A percentile compares a stretch with the other conserved stretches of the same genome.
Evolutionary conservation across 331 rosid species (phyloP).

Genomic region (Quercus tomentella): DNA sequence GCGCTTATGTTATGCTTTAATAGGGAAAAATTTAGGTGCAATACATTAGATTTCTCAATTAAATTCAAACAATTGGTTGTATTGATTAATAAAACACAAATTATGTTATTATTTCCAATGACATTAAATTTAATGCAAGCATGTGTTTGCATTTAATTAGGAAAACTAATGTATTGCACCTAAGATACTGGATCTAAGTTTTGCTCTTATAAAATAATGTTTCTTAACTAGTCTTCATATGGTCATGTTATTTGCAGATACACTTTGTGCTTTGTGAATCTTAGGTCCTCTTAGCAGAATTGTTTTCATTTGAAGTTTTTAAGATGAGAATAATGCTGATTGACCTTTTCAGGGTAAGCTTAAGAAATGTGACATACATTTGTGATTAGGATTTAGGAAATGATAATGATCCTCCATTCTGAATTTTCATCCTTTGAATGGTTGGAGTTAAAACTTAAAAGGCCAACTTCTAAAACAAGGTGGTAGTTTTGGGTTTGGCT

Average conservation of each 20-base stretch:
- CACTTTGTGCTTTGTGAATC: neutral
- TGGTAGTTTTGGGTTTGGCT: no score
- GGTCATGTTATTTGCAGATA: neutral
- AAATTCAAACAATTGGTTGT: no score
- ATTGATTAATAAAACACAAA: no score
- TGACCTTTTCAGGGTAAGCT: neutral
- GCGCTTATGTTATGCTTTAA: neutral
- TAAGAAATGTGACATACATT: neutral
- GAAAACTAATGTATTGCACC: no score
- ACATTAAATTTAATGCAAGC: no score
- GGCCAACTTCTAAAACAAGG: no score
- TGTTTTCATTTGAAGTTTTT: neutral
- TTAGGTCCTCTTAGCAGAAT: neutral
- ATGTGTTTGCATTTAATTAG: no score
- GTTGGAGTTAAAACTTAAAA: no score
- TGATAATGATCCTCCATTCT: neutral
- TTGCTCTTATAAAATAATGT: neutral
- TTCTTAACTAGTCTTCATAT: neutral
- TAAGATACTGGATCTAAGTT: no score
- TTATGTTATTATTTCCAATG: no score
- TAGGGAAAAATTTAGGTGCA: no score
- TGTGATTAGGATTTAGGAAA: neutral
- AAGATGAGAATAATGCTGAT: neutral
- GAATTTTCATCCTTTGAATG: neutral
- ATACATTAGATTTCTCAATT: no score